Conservation (phyloP, 2,329 filamentous ascomycete species). For the Ophiostoma sp. region DNA sequence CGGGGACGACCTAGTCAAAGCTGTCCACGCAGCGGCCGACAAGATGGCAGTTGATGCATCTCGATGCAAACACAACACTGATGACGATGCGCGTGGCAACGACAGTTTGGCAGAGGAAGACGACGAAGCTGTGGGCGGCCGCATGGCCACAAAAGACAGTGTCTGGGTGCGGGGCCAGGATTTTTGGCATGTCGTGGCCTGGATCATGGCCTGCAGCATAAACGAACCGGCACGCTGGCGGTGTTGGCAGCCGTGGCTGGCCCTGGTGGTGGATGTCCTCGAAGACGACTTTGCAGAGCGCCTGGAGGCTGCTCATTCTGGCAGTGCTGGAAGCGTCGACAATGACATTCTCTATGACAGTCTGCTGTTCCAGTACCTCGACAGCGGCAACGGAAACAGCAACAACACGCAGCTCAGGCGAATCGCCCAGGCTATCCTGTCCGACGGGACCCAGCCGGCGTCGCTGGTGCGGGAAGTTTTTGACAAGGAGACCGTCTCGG, state of each 20-base stretch:
- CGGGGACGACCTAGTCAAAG: background rate
- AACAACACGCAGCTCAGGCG: slow-evolving; percentile 45
- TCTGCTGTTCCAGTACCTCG: slow-evolving; percentile 57
- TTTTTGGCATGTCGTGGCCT: slow-evolving; percentile 84
- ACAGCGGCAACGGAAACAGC: slow-evolving; percentile 39
- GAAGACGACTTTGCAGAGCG: slow-evolving; percentile 64
- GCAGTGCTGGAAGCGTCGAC: slow-evolving; percentile 28
- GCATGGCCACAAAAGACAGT: slow-evolving; percentile 58
- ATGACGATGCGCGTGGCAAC: slow-evolving; percentile 24
- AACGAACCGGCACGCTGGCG: slow-evolving; percentile 68
- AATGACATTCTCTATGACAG: slow-evolving; percentile 42
- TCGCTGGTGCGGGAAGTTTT: slow-evolving; percentile 44
- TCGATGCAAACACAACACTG: background rate
- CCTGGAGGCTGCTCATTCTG: slow-evolving; percentile 33
- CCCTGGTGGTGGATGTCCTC: slow-evolving; percentile 71
- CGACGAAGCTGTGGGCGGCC: slow-evolving; percentile 49
- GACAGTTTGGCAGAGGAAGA: slow-evolving; percentile 40
- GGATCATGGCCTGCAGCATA: slow-evolving; percentile 87
- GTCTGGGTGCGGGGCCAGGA: slow-evolving; percentile 73
- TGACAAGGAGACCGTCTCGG: slow-evolving; percentile 50
- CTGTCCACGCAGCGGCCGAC: background rate
- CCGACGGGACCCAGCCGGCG: slow-evolving; percentile 47
- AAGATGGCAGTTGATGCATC: background rate
- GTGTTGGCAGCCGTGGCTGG: slow-evolving; percentile 74
- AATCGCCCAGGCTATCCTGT: slow-evolving; percentile 62